phyloP scores from a whole-genome alignment of 805 yeast species.

The Ogataea pilisensis region DNA sequence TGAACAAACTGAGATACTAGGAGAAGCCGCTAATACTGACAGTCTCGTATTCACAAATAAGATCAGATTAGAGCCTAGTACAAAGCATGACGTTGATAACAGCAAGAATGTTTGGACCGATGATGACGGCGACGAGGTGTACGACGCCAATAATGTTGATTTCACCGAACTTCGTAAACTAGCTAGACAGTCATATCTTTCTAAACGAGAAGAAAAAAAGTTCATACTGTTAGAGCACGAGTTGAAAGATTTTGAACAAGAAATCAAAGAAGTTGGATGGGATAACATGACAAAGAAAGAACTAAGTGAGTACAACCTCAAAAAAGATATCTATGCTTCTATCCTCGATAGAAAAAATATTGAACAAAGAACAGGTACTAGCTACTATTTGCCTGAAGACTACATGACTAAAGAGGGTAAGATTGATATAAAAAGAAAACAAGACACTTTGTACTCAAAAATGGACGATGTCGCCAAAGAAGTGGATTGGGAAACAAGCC shows the following conservation, averaged over 20 bases:
- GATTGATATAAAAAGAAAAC: slow-evolving; percentile 52
- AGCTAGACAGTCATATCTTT: slow-evolving; percentile 47
- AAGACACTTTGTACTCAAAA: slow-evolving; percentile 39
- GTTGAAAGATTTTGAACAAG: slow-evolving; percentile 44
- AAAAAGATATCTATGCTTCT: slow-evolving; percentile 45
- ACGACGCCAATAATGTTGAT: slow-evolving; percentile 12
- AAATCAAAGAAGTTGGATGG: slow-evolving; percentile 52
- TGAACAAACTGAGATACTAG: background rate
- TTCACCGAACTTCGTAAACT: slow-evolving; percentile 35
- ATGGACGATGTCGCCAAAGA: slow-evolving; percentile 21
- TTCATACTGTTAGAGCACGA: slow-evolving; percentile 42
- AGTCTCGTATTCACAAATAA: slow-evolving; percentile 2
- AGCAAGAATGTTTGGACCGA: slow-evolving; percentile 2
- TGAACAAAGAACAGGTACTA: slow-evolving; percentile 16
- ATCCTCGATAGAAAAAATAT: slow-evolving; percentile 38
- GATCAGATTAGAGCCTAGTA: background rate
- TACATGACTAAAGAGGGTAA: slow-evolving; percentile 48
- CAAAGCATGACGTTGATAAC: background rate
- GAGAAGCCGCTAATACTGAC: background rate
- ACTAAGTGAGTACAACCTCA: slow-evolving; percentile 46
- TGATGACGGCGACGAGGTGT: slow-evolving; percentile 6
- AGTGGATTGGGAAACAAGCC: slow-evolving; percentile 50
- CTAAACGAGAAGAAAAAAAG: slow-evolving; percentile 46
- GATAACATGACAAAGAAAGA: slow-evolving; percentile 44
- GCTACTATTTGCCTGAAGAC: slow-evolving; percentile 55